phyloP scores from a whole-genome alignment of 73 alveolate genomes.

The Symbiodinium pilosum region DNA sequence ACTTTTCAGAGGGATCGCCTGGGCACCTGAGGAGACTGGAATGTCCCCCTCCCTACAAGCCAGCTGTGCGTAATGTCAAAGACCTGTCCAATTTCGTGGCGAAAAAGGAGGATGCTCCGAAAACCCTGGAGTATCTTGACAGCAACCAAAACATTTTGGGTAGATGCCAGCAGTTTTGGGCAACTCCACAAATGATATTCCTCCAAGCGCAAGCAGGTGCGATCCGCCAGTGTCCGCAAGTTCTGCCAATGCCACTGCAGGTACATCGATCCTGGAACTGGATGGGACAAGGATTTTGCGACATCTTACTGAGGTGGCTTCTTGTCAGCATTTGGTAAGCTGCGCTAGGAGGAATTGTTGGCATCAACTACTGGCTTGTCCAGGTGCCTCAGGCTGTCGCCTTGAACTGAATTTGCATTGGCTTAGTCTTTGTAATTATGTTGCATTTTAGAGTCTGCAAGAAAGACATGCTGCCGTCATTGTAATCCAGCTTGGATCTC shows the following conservation, averaged over 20 bases:
- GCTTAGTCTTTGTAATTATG: background rate
- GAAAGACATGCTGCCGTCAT: background rate
- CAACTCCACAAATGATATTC: no score
- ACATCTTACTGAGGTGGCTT: constrained; percentile 44
- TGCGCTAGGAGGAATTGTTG: no score
- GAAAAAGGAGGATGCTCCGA: constrained; percentile 83
- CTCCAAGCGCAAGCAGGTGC: background rate
- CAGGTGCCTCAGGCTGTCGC: no score
- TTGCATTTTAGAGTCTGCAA: background rate
- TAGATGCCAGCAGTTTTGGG: no score
- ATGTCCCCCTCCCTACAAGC: constrained; percentile 41
- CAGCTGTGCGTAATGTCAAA: constrained; percentile 23
- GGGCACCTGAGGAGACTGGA: background rate
- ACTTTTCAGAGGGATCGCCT: no score
- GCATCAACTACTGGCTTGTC: no score
- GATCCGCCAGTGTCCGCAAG: no score
- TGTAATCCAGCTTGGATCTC: background rate
- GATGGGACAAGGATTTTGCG: constrained; percentile 91
- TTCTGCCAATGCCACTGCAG: background rate
- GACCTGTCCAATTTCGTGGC: constrained; percentile 81
- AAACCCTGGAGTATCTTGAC: constrained; percentile 20
- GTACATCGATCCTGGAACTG: constrained; percentile 84
- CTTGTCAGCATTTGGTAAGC: no score
- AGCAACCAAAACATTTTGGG: no score
- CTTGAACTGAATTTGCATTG: no score